These are phyloP conservation scores for Monosporozyma aerobia DNA, from an alignment of 805 yeast genomes.

Conservation along the genomic window DNA sequence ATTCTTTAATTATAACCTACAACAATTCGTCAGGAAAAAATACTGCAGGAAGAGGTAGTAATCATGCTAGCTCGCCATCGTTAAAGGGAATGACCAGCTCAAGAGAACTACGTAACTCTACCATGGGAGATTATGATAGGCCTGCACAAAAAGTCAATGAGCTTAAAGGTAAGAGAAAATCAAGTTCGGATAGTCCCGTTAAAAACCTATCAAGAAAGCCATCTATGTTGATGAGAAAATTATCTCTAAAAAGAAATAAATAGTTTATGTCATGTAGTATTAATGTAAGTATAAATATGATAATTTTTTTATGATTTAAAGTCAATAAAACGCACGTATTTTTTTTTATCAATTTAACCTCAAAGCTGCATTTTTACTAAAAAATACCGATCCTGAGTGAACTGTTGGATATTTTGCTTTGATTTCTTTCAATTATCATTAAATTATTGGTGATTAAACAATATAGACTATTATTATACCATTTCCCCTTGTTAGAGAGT, in stretches of 20 bases:
- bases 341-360: too few species aligned
- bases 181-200: conserved; percentile 23
- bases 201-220: conserved; percentile 27
- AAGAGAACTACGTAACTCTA: conserved; percentile 4
- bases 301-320: background rate
- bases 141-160: conserved; percentile 33
- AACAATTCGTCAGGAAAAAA: background rate
- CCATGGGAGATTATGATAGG: conserved; percentile 33
- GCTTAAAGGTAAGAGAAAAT: conserved; percentile 27
- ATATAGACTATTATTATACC: too few species aligned
- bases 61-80: background rate
- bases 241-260: conserved; percentile 10
- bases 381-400: too few species aligned
- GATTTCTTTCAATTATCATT: too few species aligned
- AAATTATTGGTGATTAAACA: too few species aligned
- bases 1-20: conserved; percentile 10
- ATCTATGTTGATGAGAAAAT: conserved; percentile 28
- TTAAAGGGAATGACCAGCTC: background rate
- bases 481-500: too few species aligned
- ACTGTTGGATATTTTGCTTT: too few species aligned
- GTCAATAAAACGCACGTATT: too few species aligned
- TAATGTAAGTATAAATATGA: background rate
- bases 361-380: too few species aligned
- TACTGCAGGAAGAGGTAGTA: background rate
- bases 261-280: background rate